Evolutionary conservation across 169 alveolate species (phyloP).

Genomic region (Cryptosporidium parvum): DNA sequence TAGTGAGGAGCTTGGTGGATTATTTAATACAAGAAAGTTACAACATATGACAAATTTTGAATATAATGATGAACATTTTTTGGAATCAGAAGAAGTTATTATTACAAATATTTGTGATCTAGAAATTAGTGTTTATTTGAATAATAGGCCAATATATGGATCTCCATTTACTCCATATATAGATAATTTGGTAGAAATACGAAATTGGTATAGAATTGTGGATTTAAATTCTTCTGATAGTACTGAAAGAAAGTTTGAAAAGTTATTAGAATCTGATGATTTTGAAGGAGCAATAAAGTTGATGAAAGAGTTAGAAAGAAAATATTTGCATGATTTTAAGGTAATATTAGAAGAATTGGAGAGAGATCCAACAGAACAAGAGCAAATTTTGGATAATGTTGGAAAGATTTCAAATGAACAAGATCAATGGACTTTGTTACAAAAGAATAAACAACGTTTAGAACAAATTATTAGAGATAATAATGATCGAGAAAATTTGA

Average conservation of each 20-base stretch:
- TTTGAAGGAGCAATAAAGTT: slow-evolving; percentile 63
- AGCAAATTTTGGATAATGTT: slow-evolving; percentile 33
- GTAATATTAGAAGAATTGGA: slow-evolving; percentile 55
- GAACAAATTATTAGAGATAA: slow-evolving; percentile 54
- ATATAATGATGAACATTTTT: neutral
- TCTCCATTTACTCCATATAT: slow-evolving; percentile 67
- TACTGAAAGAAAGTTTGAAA: slow-evolving; percentile 69
- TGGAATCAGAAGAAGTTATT: slow-evolving; percentile 32
- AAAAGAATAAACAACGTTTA: slow-evolving; percentile 37
- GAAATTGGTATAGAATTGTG: slow-evolving; percentile 56
- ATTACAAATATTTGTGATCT: slow-evolving; percentile 50
- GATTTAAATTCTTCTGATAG: slow-evolving; percentile 50
- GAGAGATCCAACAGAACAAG: slow-evolving; percentile 64
- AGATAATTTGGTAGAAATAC: slow-evolving; percentile 37
- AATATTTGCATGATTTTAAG: slow-evolving; percentile 52
- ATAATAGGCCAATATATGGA: slow-evolving; percentile 68
- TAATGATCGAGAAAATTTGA: slow-evolving; percentile 59
- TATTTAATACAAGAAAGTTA: slow-evolving; percentile 24
- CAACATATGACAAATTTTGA: slow-evolving; percentile 49
- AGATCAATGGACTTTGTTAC: slow-evolving; percentile 69
- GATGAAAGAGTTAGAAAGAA: slow-evolving; percentile 50
- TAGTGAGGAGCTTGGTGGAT: slow-evolving; percentile 20
- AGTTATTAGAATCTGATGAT: slow-evolving; percentile 50
- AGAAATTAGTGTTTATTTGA: slow-evolving; percentile 61
- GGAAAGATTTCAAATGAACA: slow-evolving; percentile 48